Percentiles rank a stretch among this genome's conserved stretches.
Conservation (phyloP, 768 basidiomycete species). For the Mycena belliarum region DNA sequence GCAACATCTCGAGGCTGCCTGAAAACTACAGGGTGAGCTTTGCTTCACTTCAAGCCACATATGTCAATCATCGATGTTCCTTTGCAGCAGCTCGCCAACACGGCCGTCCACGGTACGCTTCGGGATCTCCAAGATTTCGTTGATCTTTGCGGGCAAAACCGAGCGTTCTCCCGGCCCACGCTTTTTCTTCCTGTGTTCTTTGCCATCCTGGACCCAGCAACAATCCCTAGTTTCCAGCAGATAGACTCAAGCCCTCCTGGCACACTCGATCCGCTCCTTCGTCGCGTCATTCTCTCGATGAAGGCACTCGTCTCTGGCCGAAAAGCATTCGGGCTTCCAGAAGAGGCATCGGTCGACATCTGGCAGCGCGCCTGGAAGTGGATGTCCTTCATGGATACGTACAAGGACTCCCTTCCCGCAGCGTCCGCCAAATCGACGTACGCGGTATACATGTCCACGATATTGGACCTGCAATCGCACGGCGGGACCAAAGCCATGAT, state of each 20-base stretch:
- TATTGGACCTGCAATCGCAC: neutral
- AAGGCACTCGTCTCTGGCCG: neutral
- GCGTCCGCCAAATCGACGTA: neutral
- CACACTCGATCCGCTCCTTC: neutral
- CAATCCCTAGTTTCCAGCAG: neutral
- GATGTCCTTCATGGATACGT: neutral
- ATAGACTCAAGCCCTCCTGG: neutral
- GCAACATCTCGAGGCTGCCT: too few species aligned
- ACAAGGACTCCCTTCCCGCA: neutral
- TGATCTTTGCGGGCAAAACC: neutral
- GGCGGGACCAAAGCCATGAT: neutral
- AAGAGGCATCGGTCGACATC: neutral
- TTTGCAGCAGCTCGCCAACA: neutral
- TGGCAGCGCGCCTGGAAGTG: neutral
- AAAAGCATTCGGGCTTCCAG: neutral
- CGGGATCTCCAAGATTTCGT: neutral
- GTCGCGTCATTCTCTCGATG: neutral
- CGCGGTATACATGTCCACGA: neutral
- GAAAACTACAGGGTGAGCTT: too few species aligned
- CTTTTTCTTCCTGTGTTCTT: neutral
- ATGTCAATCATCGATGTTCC: too few species aligned
- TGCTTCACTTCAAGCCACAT: too few species aligned
- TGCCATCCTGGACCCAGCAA: neutral
- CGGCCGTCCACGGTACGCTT: neutral
- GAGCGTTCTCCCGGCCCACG: neutral